Base-by-base conservation (phyloP, 768 basidiomycete species). In the Naematelia aurantialba region DNA sequence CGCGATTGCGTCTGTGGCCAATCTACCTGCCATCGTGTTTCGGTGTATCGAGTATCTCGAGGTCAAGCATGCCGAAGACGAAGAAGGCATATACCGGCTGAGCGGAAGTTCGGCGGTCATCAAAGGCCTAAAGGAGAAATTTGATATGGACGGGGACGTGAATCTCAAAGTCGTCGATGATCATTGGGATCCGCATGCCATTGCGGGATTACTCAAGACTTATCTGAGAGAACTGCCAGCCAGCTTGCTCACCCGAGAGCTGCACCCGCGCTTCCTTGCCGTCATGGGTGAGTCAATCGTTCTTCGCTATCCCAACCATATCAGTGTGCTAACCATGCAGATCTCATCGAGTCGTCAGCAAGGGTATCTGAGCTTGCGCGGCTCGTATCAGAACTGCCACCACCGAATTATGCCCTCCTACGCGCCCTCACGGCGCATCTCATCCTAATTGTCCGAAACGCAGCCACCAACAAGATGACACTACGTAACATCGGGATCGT, bases 401-500 rank as follows among this genome's bases (percentile, higher is more conserved):
- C 92, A 19, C 85, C 88, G 63, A 97, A 98, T 77, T 99, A 97
- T 77, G 91, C 87, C 58, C 81, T 98, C 19, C 85, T 98, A 59
- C 88, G 94, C 34, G 93, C 94, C 14, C 82, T 99, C 57, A 93
- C 88, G 1, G 91, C 93, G 24, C 94, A 99, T 78, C 81, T 99
- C 61, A 96, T 97, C 66, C 81, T 92, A 45, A 89, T 99, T 68
- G 91, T 98, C 46, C 87, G 91, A 77, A 92, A 98, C 73, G 84
- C 91, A 17, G 69, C 82, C 45, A 79, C 88, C 59, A 96, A 96
- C 85, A 98, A 93, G 81, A 99, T 99, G 96, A 93, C 89, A 44
- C 87, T 98, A 85, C 86, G 94, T 47, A 99, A 99, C 75, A 91
- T 99, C 25, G 93, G 94, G 17, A 98, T 99, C 60, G 94, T 98